Percentiles rank a stretch among this genome's conserved stretches.
These are phyloP conservation scores for Phlegmacium glaucopus DNA, from an alignment of 768 basidiomycete species.

Conservation along the genomic window DNA sequence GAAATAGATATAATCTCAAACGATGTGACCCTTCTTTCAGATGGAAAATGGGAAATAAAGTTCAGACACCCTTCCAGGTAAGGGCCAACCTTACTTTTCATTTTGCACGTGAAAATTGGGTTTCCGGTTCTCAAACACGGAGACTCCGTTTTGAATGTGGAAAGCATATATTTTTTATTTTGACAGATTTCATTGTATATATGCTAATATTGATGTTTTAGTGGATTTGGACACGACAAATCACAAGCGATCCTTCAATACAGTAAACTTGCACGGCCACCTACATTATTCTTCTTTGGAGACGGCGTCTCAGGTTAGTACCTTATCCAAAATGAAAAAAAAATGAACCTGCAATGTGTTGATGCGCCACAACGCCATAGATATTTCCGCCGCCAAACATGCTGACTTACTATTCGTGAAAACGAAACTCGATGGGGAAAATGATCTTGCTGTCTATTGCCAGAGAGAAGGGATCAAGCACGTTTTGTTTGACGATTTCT, in stretches of 20 bases:
- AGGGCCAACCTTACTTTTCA: too few relatives aligned
- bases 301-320: slow-evolving; percentile 92
- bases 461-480: slow-evolving; percentile 74
- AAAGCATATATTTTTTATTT: too few relatives aligned
- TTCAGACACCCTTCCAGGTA: slow-evolving; percentile 89
- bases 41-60: slow-evolving; percentile 77
- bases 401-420: slow-evolving; percentile 97
- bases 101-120: too few relatives aligned
- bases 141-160: neutral
- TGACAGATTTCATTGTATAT: too few relatives aligned
- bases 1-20: slow-evolving; percentile 94
- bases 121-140: neutral
- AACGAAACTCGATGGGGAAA: slow-evolving; percentile 69
- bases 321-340: too few relatives aligned
- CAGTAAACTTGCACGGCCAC: slow-evolving; percentile 61
- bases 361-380: slow-evolving; percentile 32
- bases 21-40: slow-evolving; percentile 63
- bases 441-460: slow-evolving; percentile 87
- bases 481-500: slow-evolving; percentile 73
- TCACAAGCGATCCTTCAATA: slow-evolving; percentile 93
- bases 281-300: slow-evolving; percentile 93
- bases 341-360: too few relatives aligned
- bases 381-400: slow-evolving; percentile 88
- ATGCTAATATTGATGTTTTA: slow-evolving; percentile 26
- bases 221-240: slow-evolving; percentile 94